phyloP scores from a whole-genome alignment of 139 green algal genomes.

The Chlorella sp. region DNA sequence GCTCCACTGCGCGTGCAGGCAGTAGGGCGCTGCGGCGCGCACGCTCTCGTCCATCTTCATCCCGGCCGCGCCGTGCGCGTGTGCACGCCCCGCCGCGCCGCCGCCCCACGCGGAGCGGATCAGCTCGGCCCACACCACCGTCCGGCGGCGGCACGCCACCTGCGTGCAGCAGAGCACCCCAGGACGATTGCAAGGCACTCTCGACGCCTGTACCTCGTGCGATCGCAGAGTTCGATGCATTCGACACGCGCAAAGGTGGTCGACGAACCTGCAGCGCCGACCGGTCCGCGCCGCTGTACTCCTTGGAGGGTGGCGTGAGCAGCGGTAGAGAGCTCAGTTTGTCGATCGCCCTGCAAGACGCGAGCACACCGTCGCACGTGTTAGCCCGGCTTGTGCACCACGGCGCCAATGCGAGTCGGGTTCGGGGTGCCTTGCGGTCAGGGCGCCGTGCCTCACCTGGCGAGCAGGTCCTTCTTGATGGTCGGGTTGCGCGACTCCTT shows the following conservation, averaged over 20 bases:
- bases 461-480: constrained; percentile 42
- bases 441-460: constrained; percentile 6
- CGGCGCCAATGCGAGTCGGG: not conserved
- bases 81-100: not conserved
- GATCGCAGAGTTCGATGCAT: no score
- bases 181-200: no score
- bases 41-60: constrained; percentile 30
- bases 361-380: not conserved
- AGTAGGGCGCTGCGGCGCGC: constrained; percentile 29
- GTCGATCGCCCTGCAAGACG: constrained; percentile 21
- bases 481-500: constrained; percentile 44
- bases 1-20: constrained; percentile 18
- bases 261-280: not conserved
- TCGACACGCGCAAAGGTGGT: no score
- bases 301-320: constrained; percentile 9
- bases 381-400: not conserved
- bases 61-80: not conserved
- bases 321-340: constrained; percentile 37
- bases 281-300: not conserved
- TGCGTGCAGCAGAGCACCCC: not conserved
- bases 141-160: constrained; percentile 4
- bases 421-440: not conserved
- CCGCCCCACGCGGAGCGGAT: constrained; percentile 24
- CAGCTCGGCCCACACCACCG: constrained; percentile 27
- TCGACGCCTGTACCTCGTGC: no score